Evolutionary conservation across 352 stramenopile species (phyloP).

Genomic region (Phytophthora cryptogea): DNA sequence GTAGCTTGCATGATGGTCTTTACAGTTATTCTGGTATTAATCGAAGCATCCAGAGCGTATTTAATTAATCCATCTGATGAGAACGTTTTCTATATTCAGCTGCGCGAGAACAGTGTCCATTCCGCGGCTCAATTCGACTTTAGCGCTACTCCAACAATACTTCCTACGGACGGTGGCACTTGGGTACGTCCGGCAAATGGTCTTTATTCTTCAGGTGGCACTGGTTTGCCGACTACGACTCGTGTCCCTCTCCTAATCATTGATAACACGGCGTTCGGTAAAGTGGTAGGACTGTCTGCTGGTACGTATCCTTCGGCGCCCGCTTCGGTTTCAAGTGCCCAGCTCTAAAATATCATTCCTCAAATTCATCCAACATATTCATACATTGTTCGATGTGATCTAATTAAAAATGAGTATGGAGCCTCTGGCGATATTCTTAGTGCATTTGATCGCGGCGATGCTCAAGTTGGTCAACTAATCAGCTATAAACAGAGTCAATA

Average conservation of each 20-base stretch:
- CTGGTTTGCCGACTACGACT: conserved; percentile 4
- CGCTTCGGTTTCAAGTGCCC: background rate
- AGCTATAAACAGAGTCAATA: background rate
- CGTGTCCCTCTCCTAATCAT: conserved; percentile 17
- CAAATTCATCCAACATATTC: no score
- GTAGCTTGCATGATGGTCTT: background rate
- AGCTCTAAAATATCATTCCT: background rate
- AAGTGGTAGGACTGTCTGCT: conserved; percentile 5
- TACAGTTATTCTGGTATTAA: conserved; percentile 16
- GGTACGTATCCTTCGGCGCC: conserved; percentile 9
- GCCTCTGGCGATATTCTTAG: background rate
- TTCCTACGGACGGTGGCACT: background rate
- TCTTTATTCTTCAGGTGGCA: conserved; percentile 5
- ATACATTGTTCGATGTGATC: no score
- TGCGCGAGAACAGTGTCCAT: conserved; percentile 2
- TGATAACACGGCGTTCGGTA: conserved; percentile 11
- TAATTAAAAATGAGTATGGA: background rate
- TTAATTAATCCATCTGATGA: conserved; percentile 1
- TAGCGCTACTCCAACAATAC: conserved; percentile 2
- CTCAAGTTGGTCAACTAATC: conserved; percentile 10
- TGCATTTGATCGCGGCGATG: conserved; percentile 1
- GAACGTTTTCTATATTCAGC: conserved; percentile 2
- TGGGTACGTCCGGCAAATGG: conserved; percentile 3
- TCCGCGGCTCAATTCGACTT: conserved; percentile 4
- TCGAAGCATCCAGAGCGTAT: conserved; percentile 4